These are phyloP conservation scores for Nematodospora valgi DNA, from an alignment of 805 yeast genomes.

Conservation along the genomic window DNA sequence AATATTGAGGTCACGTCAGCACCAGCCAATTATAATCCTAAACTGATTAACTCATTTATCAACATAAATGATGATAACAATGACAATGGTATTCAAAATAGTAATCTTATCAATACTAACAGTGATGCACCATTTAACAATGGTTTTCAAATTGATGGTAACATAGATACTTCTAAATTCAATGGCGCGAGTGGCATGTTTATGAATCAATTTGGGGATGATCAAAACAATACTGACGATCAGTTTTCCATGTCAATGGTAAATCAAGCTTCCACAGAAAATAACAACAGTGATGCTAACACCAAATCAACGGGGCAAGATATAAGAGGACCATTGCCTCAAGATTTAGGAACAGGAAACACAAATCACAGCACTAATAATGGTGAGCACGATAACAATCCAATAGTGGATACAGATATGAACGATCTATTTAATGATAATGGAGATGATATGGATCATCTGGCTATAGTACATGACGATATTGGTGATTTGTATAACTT, in stretches of 20 bases:
- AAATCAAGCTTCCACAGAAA: background rate
- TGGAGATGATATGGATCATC: slow-evolving; percentile 9
- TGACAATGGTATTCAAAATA: background rate
- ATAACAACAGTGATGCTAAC: background rate
- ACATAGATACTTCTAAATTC: slow-evolving; percentile 1
- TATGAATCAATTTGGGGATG: slow-evolving; percentile 8
- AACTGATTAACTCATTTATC: slow-evolving; percentile 24
- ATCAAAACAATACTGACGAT: too few relatives aligned
- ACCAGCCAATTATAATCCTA: slow-evolving; percentile 38
- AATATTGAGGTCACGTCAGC: slow-evolving; percentile 24
- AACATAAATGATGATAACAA: background rate
- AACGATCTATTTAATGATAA: slow-evolving; percentile 11
- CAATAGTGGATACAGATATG: slow-evolving; percentile 5
- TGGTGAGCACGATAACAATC: background rate
- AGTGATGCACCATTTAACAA: too few relatives aligned
- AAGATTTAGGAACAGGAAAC: background rate
- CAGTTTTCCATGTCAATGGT: background rate
- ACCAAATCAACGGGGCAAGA: background rate
- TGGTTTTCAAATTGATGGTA: slow-evolving; percentile 2
- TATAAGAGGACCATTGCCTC: background rate
- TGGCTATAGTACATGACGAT: slow-evolving; percentile 19
- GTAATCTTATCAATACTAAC: background rate
- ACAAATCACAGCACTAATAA: background rate
- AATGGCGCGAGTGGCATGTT: slow-evolving; percentile 9
- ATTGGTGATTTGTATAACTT: slow-evolving; percentile 34